Base-by-base conservation (phyloP, 2,329 filamentous ascomycete species). In the Pezicula radicicola region DNA sequence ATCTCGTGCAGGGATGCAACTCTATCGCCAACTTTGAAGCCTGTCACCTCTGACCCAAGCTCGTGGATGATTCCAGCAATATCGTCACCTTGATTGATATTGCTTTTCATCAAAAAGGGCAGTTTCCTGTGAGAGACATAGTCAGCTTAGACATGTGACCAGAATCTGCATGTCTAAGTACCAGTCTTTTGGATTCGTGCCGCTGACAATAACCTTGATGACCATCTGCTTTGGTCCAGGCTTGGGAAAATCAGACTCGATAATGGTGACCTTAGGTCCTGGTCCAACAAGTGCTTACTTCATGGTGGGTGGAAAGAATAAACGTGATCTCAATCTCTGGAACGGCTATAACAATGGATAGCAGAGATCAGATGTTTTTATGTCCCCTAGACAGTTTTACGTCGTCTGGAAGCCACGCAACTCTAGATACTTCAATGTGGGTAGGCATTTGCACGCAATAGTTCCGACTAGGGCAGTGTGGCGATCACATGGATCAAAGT, bases 1-100 rank as follows among this genome's bases (percentile, higher is more conserved):
- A 84, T 81, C 54, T 78, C 68, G 50, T 76, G 74, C 46, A 75
- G 73, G 1, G 71, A 71, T 0, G 69, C 72, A 12, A 77, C 74
- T 15, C 74, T 70, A 46, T 76, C 73, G 25, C 74, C 75, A 16
- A 52, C 55, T 30, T 57, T 59, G 53, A 63, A 79, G 40, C 75
- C 75, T 42, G 64, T 69, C 2, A 80, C 75, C 37, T 72, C 66
- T n/a, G 64, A 55, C 6, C 77, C 77, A 19, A 78, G 70, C 46
- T 68, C 65, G 55, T 78, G 70, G 16, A 80, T 66, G 42, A 71
- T 71, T 27, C 70, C 70, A 0, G 72, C 71, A 18, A 75, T 72
- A 58, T 76, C 73, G 52, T 75, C 72, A 36, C 73, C 72, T 4
- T 62, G 60, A 63, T 75, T 75, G 37, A 36, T 21, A 46, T 30